Conservation (phyloP, 139 green algal genomes). For the Pseudopediastrum boryanum region DNA sequence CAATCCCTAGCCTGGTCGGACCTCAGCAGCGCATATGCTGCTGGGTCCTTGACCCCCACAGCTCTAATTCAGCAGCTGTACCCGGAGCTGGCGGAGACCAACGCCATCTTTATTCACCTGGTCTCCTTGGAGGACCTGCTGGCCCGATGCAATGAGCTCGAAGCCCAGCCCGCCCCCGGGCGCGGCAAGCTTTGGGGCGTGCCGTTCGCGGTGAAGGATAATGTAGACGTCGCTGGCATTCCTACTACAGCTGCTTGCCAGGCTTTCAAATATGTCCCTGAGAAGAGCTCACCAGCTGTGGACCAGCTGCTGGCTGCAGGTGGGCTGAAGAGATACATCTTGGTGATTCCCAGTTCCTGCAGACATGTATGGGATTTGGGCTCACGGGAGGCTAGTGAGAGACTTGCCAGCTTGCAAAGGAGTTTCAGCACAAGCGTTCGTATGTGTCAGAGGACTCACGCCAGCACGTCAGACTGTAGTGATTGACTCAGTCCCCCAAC, state of each 20-base stretch:
- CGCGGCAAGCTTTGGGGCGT: conserved; percentile 68
- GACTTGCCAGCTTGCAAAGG: no score
- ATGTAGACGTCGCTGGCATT: conserved; percentile 76
- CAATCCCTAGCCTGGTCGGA: no score
- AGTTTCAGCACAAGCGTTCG: background rate
- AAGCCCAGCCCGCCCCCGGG: conserved; percentile 36
- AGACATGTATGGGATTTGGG: no score
- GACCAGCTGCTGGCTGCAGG: conserved; percentile 61
- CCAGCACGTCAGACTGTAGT: no score
- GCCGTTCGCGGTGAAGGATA: conserved; percentile 85
- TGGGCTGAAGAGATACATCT: background rate
- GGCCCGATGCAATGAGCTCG: conserved; percentile 48
- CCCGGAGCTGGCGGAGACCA: conserved; percentile 24
- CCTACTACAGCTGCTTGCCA: conserved; percentile 76
- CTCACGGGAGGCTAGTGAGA: no score
- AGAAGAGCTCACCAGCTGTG: conserved; percentile 45
- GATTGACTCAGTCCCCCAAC: no score
- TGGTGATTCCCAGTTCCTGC: no score
- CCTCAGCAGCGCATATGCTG: conserved; percentile 51
- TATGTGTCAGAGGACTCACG: no score
- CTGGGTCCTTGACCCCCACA: conserved; percentile 41
- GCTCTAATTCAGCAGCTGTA: conserved; percentile 44
- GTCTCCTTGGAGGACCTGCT: conserved; percentile 40
- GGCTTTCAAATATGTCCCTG: conserved; percentile 62
- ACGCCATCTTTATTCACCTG: conserved; percentile 51